These are phyloP conservation scores for Simplicillium sp. DNA, from an alignment of 2,329 filamentous ascomycete genomes.

Conservation along the genomic window DNA sequence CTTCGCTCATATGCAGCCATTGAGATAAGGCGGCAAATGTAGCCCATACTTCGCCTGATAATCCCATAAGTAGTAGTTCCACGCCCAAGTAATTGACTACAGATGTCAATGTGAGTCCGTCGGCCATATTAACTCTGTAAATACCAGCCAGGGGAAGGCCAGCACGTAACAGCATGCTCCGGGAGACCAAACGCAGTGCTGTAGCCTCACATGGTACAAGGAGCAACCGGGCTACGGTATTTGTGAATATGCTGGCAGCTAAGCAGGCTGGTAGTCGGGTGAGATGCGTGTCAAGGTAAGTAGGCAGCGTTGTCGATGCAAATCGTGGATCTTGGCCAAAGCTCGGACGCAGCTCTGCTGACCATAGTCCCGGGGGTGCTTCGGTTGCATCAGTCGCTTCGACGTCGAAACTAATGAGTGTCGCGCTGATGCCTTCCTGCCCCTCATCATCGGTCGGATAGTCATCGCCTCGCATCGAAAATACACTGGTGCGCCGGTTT, in stretches of 20 bases:
- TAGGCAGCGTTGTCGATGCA: slow-evolving; percentile 14
- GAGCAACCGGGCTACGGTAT: slow-evolving; percentile 30
- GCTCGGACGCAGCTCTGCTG: slow-evolving; percentile 47
- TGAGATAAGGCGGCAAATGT: slow-evolving; percentile 26
- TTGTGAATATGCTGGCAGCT: slow-evolving; percentile 37
- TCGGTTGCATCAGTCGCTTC: slow-evolving; percentile 45
- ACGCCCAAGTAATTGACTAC: slow-evolving; percentile 34
- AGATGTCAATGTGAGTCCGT: slow-evolving; percentile 27
- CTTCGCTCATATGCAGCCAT: slow-evolving; percentile 30
- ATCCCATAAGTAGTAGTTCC: slow-evolving; percentile 33
- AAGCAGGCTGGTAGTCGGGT: slow-evolving; percentile 39
- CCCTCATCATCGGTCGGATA: slow-evolving; percentile 49
- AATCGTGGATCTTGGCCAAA: slow-evolving; percentile 20
- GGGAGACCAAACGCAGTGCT: slow-evolving; percentile 33
- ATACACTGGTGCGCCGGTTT: slow-evolving; percentile 25
- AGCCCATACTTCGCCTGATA: slow-evolving; percentile 37
- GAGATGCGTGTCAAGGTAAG: slow-evolving; percentile 39
- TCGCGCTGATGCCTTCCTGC: slow-evolving; percentile 43
- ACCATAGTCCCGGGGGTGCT: slow-evolving; percentile 44
- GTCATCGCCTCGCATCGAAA: slow-evolving; percentile 39
- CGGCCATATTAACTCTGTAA: slow-evolving; percentile 23
- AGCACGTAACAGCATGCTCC: slow-evolving; percentile 26
- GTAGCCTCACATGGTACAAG: slow-evolving; percentile 37
- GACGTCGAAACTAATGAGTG: slow-evolving; percentile 52
- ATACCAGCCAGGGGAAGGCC: slow-evolving; percentile 29